phyloP scores from a whole-genome alignment of 208 protist genomes.

The Vickermania spadyakhi region DNA sequence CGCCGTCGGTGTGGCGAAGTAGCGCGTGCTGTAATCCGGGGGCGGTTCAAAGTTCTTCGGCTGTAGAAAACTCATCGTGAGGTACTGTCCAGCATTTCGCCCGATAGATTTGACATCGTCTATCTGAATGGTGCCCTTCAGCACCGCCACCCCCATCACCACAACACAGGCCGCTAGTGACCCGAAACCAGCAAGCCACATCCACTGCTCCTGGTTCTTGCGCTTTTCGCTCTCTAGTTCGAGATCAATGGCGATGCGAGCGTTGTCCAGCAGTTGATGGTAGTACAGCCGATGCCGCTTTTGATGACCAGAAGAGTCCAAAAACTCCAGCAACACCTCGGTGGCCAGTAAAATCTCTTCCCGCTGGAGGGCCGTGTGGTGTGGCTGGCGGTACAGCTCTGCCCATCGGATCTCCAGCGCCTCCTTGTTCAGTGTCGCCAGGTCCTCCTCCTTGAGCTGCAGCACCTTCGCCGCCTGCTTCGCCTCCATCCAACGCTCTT shows the following conservation, averaged over 20 bases:
- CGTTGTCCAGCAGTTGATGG: constrained; percentile 58
- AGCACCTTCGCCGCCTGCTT: constrained; percentile 67
- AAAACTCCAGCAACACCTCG: constrained; percentile 80
- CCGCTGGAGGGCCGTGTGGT: constrained; percentile 28
- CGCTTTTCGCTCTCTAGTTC: constrained; percentile 25
- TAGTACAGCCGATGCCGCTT: constrained; percentile 85
- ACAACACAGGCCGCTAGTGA: constrained; percentile 30
- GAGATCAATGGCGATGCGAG: constrained; percentile 41
- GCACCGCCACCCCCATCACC: constrained; percentile 37
- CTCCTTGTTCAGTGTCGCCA: constrained; percentile 35
- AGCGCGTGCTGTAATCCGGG: constrained; percentile 75
- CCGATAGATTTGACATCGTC: constrained; percentile 48
- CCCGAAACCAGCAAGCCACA: constrained; percentile 34
- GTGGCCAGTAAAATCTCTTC: constrained; percentile 71
- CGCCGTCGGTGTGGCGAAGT: constrained; percentile 62
- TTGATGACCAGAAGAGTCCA: constrained; percentile 51
- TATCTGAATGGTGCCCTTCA: constrained; percentile 9
- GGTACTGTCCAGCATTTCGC: constrained; percentile 37
- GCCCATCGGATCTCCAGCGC: constrained; percentile 47
- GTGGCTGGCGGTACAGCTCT: constrained; percentile 44
- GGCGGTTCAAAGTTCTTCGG: constrained; percentile 64
- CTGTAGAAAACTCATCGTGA: constrained; percentile 68
- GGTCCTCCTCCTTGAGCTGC: constrained; percentile 61
- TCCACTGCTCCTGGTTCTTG: constrained; percentile 27
- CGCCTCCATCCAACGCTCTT: constrained; percentile 78